phyloP scores from a whole-genome alignment of 2,329 filamentous ascomycete species.

The Colletotrichum abscissum region DNA sequence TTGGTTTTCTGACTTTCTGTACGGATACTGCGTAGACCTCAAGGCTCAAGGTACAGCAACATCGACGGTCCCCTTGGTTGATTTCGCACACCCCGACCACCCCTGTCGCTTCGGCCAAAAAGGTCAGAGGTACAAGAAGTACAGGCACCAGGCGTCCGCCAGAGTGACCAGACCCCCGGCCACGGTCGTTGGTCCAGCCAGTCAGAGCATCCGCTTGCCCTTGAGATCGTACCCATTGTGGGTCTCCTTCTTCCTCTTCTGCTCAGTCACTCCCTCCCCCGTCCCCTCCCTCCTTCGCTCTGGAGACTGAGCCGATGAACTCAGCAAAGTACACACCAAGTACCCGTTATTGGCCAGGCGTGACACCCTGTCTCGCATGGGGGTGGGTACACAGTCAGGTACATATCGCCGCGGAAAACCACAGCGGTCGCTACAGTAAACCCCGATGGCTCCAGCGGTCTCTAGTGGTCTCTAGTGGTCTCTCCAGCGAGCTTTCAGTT shows the following conservation, averaged over 20 bases:
- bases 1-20: background rate
- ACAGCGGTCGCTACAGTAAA: background rate
- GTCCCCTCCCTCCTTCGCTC: constrained; percentile 10
- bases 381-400: constrained; percentile 6
- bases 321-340: constrained; percentile 33
- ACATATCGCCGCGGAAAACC: background rate
- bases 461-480: constrained; percentile 15
- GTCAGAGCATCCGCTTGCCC: constrained; percentile 28
- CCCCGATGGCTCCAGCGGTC: constrained; percentile 1
- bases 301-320: constrained; percentile 33
- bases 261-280: constrained; percentile 8
- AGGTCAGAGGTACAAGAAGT: constrained; percentile 23
- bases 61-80: constrained; percentile 6
- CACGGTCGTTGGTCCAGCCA: constrained; percentile 20
- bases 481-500: background rate
- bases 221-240: constrained; percentile 26
- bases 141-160: constrained; percentile 13
- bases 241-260: constrained; percentile 28
- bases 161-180: constrained; percentile 15
- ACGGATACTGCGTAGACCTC: too few species aligned
- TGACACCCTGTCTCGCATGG: constrained; percentile 31
- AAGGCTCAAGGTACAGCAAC: background rate
- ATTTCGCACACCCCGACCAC: constrained; percentile 9
- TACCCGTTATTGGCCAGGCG: constrained; percentile 29
- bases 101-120: constrained; percentile 20